Base-by-base conservation (phyloP, 1,284 basidiomycete genomes). In the Sparassis latifolia region DNA sequence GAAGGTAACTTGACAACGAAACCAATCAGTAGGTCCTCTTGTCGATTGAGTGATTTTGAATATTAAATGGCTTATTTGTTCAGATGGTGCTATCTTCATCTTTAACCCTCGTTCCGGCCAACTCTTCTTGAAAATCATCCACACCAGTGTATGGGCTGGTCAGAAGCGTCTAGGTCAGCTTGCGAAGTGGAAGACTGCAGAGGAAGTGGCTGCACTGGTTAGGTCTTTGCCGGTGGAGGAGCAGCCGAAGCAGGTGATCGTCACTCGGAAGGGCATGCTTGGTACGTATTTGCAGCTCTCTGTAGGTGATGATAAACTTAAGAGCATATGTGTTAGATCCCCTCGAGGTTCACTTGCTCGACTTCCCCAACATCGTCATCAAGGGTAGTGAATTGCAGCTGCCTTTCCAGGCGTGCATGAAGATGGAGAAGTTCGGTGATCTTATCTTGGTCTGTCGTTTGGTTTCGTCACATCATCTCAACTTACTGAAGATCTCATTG, bases 301-400 rank as follows among this genome's bases (percentile, higher is more conserved):
- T 38, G 35, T 9, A 38, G 35, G 35, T 9, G 35, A 38, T n/a
- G 9, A 9, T 31, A 38, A n/a, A 38, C 7, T 38, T 38, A 7
- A 38, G 9, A 9, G n/a, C 9, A n/a, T n/a, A 38, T n/a, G n/a
- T 47, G 7, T 9, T 54, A 87, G 91, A 95, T 71, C 92, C 92
- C 43, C 84, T 99, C 53, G 97, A 99, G 76, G 97, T 99, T 52
- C 97, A 99, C 69, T 81, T 98, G 69, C 86, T 95, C 57, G 97
- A 98, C 74, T 99, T 99, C 87, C 97, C 97, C 49, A 99, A 99
- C 73, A 97, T 99, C 62, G 95, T 98, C 69, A 99, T 99, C 78
- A 98, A 99, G 75, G 97, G 97, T 49, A 95, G 91, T 58, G 97
- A 99, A 70, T 76, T 99, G 44, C 97, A 99, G 67, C 73, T 99